Evolutionary conservation across 805 yeast genomes (phyloP).

Genomic region (Candida fluviatilis): DNA sequence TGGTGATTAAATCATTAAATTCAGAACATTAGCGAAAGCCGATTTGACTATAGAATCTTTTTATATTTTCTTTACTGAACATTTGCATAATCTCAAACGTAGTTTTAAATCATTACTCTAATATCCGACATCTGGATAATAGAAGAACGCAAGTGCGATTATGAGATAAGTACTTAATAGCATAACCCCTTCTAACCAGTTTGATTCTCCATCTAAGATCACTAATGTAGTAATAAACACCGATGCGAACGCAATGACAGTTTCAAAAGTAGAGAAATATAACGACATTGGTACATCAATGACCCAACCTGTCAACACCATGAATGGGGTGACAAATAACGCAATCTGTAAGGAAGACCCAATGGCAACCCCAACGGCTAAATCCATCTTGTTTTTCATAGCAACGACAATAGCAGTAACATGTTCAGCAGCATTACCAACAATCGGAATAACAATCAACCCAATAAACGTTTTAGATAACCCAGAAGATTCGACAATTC

Average conservation of each 20-base stretch:
- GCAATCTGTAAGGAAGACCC: slow-evolving; percentile 97
- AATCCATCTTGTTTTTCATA: slow-evolving; percentile 92
- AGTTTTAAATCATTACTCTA: too few species aligned
- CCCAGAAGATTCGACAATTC: slow-evolving; percentile 77
- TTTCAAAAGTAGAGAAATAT: slow-evolving; percentile 89
- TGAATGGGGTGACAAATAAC: slow-evolving; percentile 88
- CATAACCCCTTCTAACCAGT: slow-evolving; percentile 97
- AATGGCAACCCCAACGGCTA: slow-evolving; percentile 94
- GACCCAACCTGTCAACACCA: slow-evolving; percentile 92
- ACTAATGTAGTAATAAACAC: slow-evolving; percentile 85
- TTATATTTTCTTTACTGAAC: too few species aligned
- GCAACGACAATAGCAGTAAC: slow-evolving; percentile 96
- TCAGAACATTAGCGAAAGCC: too few species aligned
- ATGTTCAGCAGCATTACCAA: slow-evolving; percentile 98
- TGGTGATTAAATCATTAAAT: too few species aligned
- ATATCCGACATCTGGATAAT: slow-evolving; percentile 63
- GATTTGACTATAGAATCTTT: too few species aligned
- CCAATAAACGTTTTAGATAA: slow-evolving; percentile 94
- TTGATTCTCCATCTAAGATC: slow-evolving; percentile 89
- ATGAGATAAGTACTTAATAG: slow-evolving; percentile 80
- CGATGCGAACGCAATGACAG: slow-evolving; percentile 84
- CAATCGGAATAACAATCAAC: slow-evolving; percentile 88
- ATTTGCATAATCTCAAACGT: too few species aligned
- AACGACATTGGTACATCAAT: slow-evolving; percentile 89
- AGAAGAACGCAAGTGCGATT: slow-evolving; percentile 85